Conservation (phyloP, 352 stramenopile species). For the Aphanomyces euteiches region DNA sequence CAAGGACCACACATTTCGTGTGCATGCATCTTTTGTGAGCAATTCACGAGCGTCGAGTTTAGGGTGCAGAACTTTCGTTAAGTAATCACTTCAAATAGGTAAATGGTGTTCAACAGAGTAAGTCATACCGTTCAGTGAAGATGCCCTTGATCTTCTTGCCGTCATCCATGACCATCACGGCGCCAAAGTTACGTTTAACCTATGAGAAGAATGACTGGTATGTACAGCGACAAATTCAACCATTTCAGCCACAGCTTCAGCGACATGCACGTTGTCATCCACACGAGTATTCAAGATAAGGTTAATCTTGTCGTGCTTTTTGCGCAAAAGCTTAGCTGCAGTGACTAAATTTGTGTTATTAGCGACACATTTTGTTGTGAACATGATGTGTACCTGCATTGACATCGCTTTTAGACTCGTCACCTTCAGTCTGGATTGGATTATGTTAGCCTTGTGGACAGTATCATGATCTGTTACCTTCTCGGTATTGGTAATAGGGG, state of each 20-base stretch:
- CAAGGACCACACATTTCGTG: constrained; percentile 49
- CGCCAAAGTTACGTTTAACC: constrained; percentile 70
- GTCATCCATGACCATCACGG: constrained; percentile 78
- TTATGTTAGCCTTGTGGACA: too few species aligned
- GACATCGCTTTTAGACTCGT: not conserved
- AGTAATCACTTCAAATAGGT: constrained; percentile 46
- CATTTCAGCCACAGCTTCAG: constrained; percentile 73
- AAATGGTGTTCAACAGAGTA: not conserved
- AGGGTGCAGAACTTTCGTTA: constrained; percentile 70
- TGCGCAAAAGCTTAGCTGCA: constrained; percentile 67
- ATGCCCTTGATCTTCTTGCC: constrained; percentile 77
- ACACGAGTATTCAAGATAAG: constrained; percentile 76
- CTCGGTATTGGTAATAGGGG: too few species aligned
- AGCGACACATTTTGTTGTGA: not conserved
- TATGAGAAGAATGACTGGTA: not conserved
- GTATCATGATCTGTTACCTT: too few species aligned
- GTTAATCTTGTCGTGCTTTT: constrained; percentile 79
- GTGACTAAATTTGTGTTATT: constrained; percentile 40
- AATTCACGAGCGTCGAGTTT: constrained; percentile 61
- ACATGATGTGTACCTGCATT: too few species aligned
- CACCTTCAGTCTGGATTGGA: not conserved
- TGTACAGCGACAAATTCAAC: not conserved
- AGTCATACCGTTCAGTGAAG: constrained; percentile 65
- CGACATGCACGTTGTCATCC: constrained; percentile 74
- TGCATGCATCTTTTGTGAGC: constrained; percentile 56